These are phyloP conservation scores for Aspergillus coremiiformis DNA, from an alignment of 495 filamentous ascomycete genomes.

Conservation along the genomic window DNA sequence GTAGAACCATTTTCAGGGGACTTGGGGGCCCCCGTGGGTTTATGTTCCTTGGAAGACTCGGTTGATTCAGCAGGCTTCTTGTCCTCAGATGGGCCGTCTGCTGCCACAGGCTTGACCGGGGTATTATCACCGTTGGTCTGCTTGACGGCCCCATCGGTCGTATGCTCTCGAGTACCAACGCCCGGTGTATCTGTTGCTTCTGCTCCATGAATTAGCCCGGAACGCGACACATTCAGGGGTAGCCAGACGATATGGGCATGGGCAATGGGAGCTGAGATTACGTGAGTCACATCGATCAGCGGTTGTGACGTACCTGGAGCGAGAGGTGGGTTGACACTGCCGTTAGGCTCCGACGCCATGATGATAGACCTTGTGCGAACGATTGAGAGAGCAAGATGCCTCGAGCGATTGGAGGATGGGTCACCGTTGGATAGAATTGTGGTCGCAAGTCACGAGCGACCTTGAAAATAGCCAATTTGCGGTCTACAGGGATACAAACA, in stretches of 20 bases:
- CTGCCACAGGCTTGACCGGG: constrained; percentile 1
- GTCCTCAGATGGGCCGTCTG: constrained; percentile 2
- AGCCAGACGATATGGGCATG: background rate
- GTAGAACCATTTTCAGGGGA: constrained; percentile 1
- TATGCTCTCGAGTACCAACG: background rate
- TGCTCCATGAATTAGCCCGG: background rate
- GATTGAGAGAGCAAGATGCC: background rate
- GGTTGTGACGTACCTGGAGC: constrained; percentile 19
- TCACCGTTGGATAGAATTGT: background rate
- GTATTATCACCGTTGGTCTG: constrained; percentile 6
- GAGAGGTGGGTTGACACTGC: constrained; percentile 7
- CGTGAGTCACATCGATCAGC: background rate
- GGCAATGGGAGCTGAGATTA: background rate
- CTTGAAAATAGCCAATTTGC: constrained; percentile 4
- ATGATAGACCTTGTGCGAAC: background rate
- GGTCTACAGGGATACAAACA: constrained; percentile 9
- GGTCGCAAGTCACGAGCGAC: constrained; percentile 17
- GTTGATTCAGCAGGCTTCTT: constrained; percentile 1
- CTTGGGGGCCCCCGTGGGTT: constrained; percentile 9
- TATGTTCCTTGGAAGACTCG: constrained; percentile 7
- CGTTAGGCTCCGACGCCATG: constrained; percentile 24
- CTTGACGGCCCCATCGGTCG: background rate
- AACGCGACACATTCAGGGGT: background rate
- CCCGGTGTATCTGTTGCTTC: background rate
- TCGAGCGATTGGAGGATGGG: background rate